These are phyloP conservation scores for Buxus sempervirens DNA, from an alignment of 164 flowering plant species.

Conservation along the genomic window DNA sequence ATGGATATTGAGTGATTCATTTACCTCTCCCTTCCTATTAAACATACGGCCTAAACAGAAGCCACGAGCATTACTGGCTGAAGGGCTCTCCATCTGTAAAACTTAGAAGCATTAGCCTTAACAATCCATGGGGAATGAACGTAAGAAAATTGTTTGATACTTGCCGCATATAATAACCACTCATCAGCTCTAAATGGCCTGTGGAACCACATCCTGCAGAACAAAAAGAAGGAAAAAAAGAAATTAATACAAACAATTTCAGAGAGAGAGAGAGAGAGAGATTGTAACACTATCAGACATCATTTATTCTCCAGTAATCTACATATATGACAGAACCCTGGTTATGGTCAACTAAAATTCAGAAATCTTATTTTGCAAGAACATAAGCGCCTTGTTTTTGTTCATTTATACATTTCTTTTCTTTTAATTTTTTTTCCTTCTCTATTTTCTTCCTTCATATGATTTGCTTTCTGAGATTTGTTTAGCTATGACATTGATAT, in stretches of 20 bases:
- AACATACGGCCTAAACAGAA: constrained; percentile 68
- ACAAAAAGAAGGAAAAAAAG: background rate
- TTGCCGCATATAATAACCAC: constrained; percentile 80
- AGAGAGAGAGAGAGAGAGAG: background rate
- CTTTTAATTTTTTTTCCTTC: too few relatives aligned
- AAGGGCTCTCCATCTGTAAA: constrained; percentile 50
- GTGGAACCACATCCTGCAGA: constrained; percentile 94
- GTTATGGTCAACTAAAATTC: background rate
- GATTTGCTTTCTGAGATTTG: too few relatives aligned
- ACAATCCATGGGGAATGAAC: background rate
- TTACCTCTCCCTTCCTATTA: constrained; percentile 83
- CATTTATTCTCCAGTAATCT: background rate
- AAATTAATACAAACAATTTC: background rate
- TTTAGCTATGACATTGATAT: too few relatives aligned
- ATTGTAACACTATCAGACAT: background rate
- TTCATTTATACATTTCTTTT: too few relatives aligned
- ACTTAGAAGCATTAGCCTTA: background rate
- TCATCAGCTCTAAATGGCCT: constrained; percentile 84
- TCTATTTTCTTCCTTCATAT: too few relatives aligned
- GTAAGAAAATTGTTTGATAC: constrained; percentile 10
- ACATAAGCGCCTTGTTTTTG: background rate
- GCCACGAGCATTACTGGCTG: constrained; percentile 48
- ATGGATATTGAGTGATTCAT: background rate
- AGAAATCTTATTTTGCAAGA: background rate
- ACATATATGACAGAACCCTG: background rate